phyloP scores from a whole-genome alignment of 2,329 filamentous ascomycete genomes.

The Pestalotiopsis fici region DNA sequence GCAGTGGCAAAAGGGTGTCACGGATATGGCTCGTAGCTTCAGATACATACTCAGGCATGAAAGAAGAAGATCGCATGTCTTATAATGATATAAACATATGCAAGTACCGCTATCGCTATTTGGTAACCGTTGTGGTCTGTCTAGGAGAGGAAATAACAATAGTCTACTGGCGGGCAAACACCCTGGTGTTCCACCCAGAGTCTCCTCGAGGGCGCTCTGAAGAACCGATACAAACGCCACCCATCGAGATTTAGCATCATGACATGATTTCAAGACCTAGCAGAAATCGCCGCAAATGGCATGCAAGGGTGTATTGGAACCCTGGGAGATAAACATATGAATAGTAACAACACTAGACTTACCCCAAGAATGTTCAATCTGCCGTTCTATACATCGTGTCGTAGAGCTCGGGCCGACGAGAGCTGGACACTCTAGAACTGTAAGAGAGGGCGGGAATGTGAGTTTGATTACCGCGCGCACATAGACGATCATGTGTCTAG shows the following conservation, averaged over 20 bases:
- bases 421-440: constrained; percentile 6
- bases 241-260: constrained; percentile 19
- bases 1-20: constrained; percentile 32
- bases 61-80: constrained; percentile 31
- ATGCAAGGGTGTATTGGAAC: constrained; percentile 28
- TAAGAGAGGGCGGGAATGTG: constrained; percentile 27
- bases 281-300: constrained; percentile 20
- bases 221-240: constrained; percentile 27
- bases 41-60: constrained; percentile 27
- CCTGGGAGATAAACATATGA: constrained; percentile 16
- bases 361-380: constrained; percentile 32
- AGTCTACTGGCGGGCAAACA: constrained; percentile 22
- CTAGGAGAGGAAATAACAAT: constrained; percentile 19
- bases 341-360: constrained; percentile 21
- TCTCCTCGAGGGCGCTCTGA: constrained; percentile 26
- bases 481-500: constrained; percentile 26
- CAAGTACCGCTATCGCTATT: constrained; percentile 8
- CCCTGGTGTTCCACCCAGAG: constrained; percentile 17
- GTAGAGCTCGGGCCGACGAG: constrained; percentile 18
- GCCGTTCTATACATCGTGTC: constrained; percentile 16
- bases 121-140: constrained; percentile 13
- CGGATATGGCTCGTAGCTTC: constrained; percentile 23
- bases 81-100: constrained; percentile 26
- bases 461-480: constrained; percentile 30
- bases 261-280: constrained; percentile 8